Evolutionary conservation across 2,329 filamentous ascomycete genomes (phyloP).

Genomic region (Scorias spongiosa): DNA sequence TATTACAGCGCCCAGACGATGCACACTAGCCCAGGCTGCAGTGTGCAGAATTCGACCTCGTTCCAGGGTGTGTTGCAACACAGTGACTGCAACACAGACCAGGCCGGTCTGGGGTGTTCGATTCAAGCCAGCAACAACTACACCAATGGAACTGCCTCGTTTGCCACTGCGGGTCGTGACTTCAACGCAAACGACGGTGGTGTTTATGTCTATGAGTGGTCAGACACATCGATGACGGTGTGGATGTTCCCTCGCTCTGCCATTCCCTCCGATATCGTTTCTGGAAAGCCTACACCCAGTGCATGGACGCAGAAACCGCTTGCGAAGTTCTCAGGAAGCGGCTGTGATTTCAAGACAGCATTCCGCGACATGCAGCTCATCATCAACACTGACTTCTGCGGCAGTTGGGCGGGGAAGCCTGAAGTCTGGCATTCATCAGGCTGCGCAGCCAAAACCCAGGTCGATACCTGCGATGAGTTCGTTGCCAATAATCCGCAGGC

Average conservation of each 20-base stretch:
- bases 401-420: constrained; percentile 60
- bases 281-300: constrained; percentile 46
- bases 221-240: constrained; percentile 51
- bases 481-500: constrained; percentile 55
- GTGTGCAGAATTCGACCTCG: constrained; percentile 19
- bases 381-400: constrained; percentile 75
- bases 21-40: constrained; percentile 31
- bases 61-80: constrained; percentile 10
- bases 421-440: constrained; percentile 45
- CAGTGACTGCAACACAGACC: constrained; percentile 16
- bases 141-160: constrained; percentile 22
- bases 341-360: constrained; percentile 54
- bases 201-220: constrained; percentile 46
- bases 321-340: constrained; percentile 47
- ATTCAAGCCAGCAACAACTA: constrained; percentile 35
- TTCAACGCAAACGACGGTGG: constrained; percentile 36
- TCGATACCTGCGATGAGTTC: constrained; percentile 52
- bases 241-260: constrained; percentile 65
- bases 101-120: constrained; percentile 33
- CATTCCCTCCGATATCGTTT: constrained; percentile 49
- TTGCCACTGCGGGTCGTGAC: constrained; percentile 28
- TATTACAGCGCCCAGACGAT: constrained; percentile 30
- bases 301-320: constrained; percentile 50
- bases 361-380: constrained; percentile 64
- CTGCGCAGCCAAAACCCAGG: constrained; percentile 41